phyloP scores from a whole-genome alignment of 169 alveolate species.

The Besnoitia besnoiti region DNA sequence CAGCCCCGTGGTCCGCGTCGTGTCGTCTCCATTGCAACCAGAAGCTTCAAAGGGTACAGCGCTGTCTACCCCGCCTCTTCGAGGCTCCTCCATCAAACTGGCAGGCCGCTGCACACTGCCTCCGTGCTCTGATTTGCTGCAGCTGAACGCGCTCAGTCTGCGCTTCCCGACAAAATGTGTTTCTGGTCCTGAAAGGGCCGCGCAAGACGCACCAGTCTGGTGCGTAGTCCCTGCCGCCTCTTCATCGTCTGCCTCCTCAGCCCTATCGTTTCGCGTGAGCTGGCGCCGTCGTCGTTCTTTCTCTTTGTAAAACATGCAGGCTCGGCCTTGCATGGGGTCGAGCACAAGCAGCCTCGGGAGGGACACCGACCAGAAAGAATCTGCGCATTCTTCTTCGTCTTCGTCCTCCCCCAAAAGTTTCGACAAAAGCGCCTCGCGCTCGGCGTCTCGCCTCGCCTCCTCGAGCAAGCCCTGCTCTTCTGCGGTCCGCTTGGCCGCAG shows the following conservation, averaged over 20 bases:
- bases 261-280: too few relatives aligned
- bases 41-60: too few relatives aligned
- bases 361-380: neutral
- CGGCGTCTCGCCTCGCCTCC: slow-evolving; percentile 8
- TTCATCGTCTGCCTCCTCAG: neutral
- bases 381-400: neutral
- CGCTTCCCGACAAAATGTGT: too few relatives aligned
- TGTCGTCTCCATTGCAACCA: too few relatives aligned
- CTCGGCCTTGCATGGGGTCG: neutral
- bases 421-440: neutral
- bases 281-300: neutral
- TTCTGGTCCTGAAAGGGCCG: too few relatives aligned
- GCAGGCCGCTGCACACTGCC: too few relatives aligned
- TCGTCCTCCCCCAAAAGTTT: neutral
- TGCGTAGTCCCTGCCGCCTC: neutral
- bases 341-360: neutral
- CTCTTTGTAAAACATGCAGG: neutral
- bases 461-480: slow-evolving; percentile 5
- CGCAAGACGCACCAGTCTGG: too few relatives aligned
- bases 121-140: too few relatives aligned
- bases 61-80: too few relatives aligned
- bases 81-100: too few relatives aligned
- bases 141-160: too few relatives aligned
- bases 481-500: slow-evolving; percentile 10
- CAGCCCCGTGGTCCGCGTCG: too few relatives aligned